Base-by-base conservation (phyloP, 768 basidiomycete species). In the Trametes maxima region DNA sequence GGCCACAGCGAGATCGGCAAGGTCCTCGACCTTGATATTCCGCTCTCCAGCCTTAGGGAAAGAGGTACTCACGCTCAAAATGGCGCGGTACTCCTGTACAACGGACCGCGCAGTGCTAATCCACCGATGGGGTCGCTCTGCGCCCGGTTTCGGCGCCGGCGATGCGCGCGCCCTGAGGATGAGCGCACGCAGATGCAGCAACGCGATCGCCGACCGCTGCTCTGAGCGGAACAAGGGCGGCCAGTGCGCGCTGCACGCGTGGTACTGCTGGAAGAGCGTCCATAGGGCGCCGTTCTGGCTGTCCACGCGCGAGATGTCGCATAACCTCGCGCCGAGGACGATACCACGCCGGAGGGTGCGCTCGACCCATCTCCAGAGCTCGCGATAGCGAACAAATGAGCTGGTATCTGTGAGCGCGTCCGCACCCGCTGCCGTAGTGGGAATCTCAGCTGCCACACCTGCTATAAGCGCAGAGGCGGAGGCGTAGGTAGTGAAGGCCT, bases 331-430 rank as follows among this genome's bases (percentile, higher is more conserved):
- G 16, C 86, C 82, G 0, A 94, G 73, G 1, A 90, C 76, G 44
- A 91, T 80, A 2, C 86, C 87, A n/a, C 95, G 83, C 78, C 90
- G 90, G n/a, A 95, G 76, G 22, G 92, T 79, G 19, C 86, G 81
- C 67, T 96, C 93, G 2, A 84, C 79, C 90, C 92, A 95, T 51
- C 94, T 81, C 80, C 92, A 94, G 11, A 95, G 79, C 68, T 98
- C 95, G 7, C 89, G 88, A 57, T 90, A 86, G 47, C 81, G 81
- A 3, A 76, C 70, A 67, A 94, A 94, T 5, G 86, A 79, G 44
- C 55, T 63, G 79, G 80, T 56, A 79, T 79, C n/a, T 76, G 68
- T 63, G 73, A 78, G 5, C 42, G 73, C 56, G 37, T 67, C 72
- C 3, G 22, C 19, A 2, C 35, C 57, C 0, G 53, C 28, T 3